phyloP scores from a whole-genome alignment of 257 asterid genomes.

The Ligustrum vulgare region DNA sequence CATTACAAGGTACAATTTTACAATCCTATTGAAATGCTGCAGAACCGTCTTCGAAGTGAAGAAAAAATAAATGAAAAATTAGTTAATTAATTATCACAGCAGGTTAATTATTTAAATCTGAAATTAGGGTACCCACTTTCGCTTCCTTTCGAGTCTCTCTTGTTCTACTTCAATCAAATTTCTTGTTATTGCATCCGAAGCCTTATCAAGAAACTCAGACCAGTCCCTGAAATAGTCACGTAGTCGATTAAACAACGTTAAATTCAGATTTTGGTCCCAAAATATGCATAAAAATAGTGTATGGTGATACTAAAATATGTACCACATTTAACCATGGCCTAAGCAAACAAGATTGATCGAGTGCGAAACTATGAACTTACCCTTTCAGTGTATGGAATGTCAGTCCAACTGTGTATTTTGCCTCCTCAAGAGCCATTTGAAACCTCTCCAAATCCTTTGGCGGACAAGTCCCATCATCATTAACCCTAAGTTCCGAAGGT shows the following conservation, averaged over 20 bases:
- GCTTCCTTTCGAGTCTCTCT: conserved; percentile 25
- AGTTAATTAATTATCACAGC: not conserved
- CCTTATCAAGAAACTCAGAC: conserved; percentile 62
- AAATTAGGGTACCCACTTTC: not conserved
- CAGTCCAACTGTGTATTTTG: conserved; percentile 70
- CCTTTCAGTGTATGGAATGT: conserved; percentile 71
- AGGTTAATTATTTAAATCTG: not conserved
- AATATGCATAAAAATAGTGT: too few relatives aligned
- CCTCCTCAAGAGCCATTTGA: conserved; percentile 64
- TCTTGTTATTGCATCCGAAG: conserved; percentile 68
- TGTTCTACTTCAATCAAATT: conserved; percentile 74
- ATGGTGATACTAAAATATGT: not conserved
- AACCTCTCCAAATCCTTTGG: conserved; percentile 43
- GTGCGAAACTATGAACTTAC: conserved; percentile 26
- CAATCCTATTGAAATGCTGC: conserved; percentile 14
- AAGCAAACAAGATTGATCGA: not conserved
- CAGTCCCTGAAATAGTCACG: conserved; percentile 51
- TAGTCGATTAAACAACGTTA: not conserved
- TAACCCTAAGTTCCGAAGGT: conserved; percentile 72
- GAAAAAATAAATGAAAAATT: conserved; percentile 17
- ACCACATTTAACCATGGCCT: not conserved
- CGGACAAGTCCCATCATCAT: conserved; percentile 40
- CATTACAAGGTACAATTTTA: not conserved
- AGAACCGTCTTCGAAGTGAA: not conserved
- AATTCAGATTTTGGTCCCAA: not conserved